Base-by-base conservation (phyloP, 306 rosid species). In the Alnus rubra region DNA sequence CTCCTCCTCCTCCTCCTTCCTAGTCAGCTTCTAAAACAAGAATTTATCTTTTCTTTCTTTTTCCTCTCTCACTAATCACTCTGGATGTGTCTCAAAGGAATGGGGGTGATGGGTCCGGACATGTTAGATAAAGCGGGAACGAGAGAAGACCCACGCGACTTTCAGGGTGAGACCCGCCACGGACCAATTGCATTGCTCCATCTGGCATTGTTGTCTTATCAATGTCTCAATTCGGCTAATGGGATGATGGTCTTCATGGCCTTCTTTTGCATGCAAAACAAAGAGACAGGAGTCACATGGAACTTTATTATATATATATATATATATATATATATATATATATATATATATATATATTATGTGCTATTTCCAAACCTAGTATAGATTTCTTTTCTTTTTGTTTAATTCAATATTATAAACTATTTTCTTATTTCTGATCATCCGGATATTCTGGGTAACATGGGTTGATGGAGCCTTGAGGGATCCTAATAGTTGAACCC, bases 211-310 rank as follows among this genome's bases (percentile, higher is more conserved):
- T 9, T 31, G 35, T 16, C 63, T 76, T 77, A 12, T 81, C 74
- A 35, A 70, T 53, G 77, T 78, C 52, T 10, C 15, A 49, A 49
- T 10, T 12, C 2, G 52, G 14, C 52, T 12, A 49, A 49, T 42
- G 45, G 44, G 45, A 49, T 49, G 76, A 71, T 53, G 9, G 5
- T 33, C 18, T 60, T 52, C 69, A 63, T 60, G 9, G 7, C 67
- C 3, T 9, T 8, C 18, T 76, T 16, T 72, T 45, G 80, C 76
- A 74, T 62, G 87, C 75, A 69, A 78, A 84, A 78, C 70, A 3
- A 31, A 73, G 74, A 53, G 88, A 89, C 84, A 82, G 74, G 69
- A 53, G 48, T 79, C 83, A 81, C 86, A 84, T 87, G 89, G 69
- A 80, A 70, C 28, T 62, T 79, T 67, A 47, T 52, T 70, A 69